Percentiles rank a stretch among this genome's conserved stretches.
These are phyloP conservation scores for Fusarium sp. DNA, from an alignment of 2,329 filamentous ascomycete species.

Conservation along the genomic window DNA sequence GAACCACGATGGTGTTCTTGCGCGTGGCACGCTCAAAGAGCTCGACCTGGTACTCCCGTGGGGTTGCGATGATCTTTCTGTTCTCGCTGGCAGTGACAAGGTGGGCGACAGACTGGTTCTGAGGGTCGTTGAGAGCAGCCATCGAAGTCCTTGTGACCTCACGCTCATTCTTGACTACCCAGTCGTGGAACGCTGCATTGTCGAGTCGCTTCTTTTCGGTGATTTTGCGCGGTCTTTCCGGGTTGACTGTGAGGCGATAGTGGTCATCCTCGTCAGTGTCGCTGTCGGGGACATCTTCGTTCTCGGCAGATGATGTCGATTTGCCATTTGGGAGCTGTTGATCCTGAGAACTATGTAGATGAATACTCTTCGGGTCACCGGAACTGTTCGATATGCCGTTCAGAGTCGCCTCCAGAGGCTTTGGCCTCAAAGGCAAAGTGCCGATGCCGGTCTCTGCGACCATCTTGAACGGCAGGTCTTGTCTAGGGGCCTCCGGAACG, in stretches of 20 bases:
- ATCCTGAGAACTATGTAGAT: no score
- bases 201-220: slow-evolving; percentile 66
- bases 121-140: slow-evolving; percentile 47
- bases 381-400: not conserved
- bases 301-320: not conserved
- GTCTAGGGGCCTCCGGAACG: not conserved
- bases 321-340: not conserved
- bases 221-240: slow-evolving; percentile 55
- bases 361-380: not conserved
- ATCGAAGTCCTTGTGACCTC: slow-evolving; percentile 52
- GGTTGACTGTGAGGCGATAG: slow-evolving; percentile 50
- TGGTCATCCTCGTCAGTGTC: slow-evolving; percentile 46
- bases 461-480: slow-evolving; percentile 2
- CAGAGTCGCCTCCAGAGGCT: not conserved
- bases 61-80: slow-evolving; percentile 78
- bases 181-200: slow-evolving; percentile 65
- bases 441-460: not conserved
- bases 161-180: slow-evolving; percentile 55
- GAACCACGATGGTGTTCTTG: slow-evolving; percentile 91
- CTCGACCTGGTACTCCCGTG: slow-evolving; percentile 92
- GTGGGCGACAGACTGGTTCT: slow-evolving; percentile 52
- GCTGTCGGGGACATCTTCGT: slow-evolving; percentile 20
- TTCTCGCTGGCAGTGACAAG: slow-evolving; percentile 57
- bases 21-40: slow-evolving; percentile 89
- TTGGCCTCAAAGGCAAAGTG: not conserved